Conservation (phyloP, 192 early-diverging fungal genomes). For the Helicostylum pulchrum region DNA sequence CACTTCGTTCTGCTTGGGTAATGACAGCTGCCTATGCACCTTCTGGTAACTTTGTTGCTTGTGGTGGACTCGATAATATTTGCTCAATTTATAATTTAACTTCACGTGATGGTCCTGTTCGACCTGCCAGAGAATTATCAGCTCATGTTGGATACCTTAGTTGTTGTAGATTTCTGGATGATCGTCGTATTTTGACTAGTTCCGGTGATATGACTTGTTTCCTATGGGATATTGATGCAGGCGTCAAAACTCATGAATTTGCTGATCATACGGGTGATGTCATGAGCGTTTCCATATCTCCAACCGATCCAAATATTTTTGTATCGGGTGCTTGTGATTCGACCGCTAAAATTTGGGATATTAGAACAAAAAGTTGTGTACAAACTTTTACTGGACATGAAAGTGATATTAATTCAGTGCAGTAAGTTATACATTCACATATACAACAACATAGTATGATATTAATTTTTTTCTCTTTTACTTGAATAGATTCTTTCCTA, state of each 20-base stretch:
- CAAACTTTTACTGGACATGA: constrained; percentile 98
- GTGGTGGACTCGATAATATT: constrained; percentile 98
- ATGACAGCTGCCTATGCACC: constrained; percentile 99
- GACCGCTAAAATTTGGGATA: constrained; percentile 99
- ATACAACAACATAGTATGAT: not conserved
- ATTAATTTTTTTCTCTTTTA: not conserved
- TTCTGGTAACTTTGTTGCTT: constrained; percentile 95
- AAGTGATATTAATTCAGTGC: constrained; percentile 95
- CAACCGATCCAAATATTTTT: constrained; percentile 88
- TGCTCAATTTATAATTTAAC: constrained; percentile 98
- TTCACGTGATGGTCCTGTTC: constrained; percentile 88
- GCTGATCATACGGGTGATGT: constrained; percentile 97
- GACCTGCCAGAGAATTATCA: constrained; percentile 88
- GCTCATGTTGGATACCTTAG: constrained; percentile 96
- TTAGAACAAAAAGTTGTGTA: constrained; percentile 93
- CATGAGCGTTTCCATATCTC: constrained; percentile 91
- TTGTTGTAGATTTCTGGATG: constrained; percentile 94
- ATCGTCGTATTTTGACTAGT: constrained; percentile 91
- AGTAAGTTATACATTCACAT: constrained; percentile 30
- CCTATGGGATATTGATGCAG: constrained; percentile 99
- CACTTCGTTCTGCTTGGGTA: constrained; percentile 97
- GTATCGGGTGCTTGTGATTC: constrained; percentile 98
- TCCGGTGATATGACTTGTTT: constrained; percentile 98
- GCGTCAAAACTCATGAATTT: constrained; percentile 93
- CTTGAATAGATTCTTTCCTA: constrained; percentile 81